Evolutionary conservation across 2,329 filamentous ascomycete genomes (phyloP), one percentile per base, ranked within the genome.

Genomic region (Phyllosticta citrichinensis): DNA sequence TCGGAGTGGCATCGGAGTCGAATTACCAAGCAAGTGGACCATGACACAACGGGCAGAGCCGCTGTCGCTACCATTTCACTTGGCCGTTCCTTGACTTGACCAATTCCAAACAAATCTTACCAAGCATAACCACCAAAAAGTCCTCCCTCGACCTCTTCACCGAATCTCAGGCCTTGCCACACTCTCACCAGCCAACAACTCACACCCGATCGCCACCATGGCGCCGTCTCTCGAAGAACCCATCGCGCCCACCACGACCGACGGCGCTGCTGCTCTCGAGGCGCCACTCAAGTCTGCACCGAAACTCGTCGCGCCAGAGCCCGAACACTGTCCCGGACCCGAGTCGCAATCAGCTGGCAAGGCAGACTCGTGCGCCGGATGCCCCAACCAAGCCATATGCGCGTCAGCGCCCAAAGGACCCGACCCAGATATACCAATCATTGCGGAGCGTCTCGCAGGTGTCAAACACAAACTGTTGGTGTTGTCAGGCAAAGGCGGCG

Each of bases 351-450:
- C 83, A 66, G 83, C 83, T 55, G 83, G 83, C 57, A 76, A 81
- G 74, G 81, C 80, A 61, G 92, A 96, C 75, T 91, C 91, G 52
- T 99, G 94, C 78, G 90, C 87, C 55, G 92, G 92, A 59, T 99
- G 94, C 71, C 94, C 94, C 1, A 99, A 99, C 78, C 92, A 99
- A 77, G 80, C 85, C 55, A 96, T 99, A 68, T 99, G 94, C 79
- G 92, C 93, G 19, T 89, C 92, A 1, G 89, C 92, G 1, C 92
- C 93, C 22, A 97, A 97, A 75, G 94, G 93, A 0, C 93, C 94
- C 1, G 94, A 99, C 72, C 93, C 93, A 0, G 94, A 99, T 73
- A 89, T 97, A 54, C 87, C 91, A 2, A 74, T 94, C 66, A 97
- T 99, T 68, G 88, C 91, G 17, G 83, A 87, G 61, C 89, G 93